Base-by-base conservation (phyloP, 768 basidiomycete genomes). In the Suillus placidus region DNA sequence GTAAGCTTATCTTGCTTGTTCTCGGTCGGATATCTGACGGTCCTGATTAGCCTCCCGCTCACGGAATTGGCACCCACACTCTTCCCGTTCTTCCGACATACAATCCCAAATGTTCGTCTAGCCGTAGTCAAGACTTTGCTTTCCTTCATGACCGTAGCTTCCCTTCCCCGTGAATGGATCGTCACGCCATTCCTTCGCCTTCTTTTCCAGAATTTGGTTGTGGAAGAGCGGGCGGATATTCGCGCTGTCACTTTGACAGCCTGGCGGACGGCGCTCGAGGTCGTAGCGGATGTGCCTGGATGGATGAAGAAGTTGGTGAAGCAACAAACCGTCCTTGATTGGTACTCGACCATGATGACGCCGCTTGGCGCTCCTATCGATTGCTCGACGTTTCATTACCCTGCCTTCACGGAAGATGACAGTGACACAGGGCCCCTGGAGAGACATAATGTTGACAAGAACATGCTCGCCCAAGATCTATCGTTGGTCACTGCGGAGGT, bases 11-110 rank as follows among this genome's bases (percentile, higher is more conserved):
- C 30, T 62, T 37, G n/a, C 43, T 20, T 58, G 37, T 51, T 66
- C 23, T 47, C 43, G 57, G 35, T 6, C 37, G 13, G 51, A 45
- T 57, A 65, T 32, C 67, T 66, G 16, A 72, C 18, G 42, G 56
- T 16, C 40, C 57, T 8, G 6, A 38, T 13, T 67, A 95, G 94
- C n/a, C 81, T 89, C 56, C 91, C 94, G 4, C 83, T 98, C 37
- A 83, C 88, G n/a, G 85, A 84, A 4, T 85, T 97, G 64, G 92
- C 96, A 7, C 91, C 92, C 2, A 93, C 91, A 1, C 80, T 97
- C 6, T 99, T 94, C 79, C 94, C 97, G 4, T 98, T 97, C 83
- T 96, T 98, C 80, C 93, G 97, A 20, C 97, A 99, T 76, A 96
- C 97, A 0, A 99, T 99, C 71, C 79, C 92, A 1, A 91, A 90